Percentiles rank a stretch among this genome's conserved stretches.
phyloP scores from a whole-genome alignment of 164 flowering plant species.

The Euptelea pleiosperma region DNA sequence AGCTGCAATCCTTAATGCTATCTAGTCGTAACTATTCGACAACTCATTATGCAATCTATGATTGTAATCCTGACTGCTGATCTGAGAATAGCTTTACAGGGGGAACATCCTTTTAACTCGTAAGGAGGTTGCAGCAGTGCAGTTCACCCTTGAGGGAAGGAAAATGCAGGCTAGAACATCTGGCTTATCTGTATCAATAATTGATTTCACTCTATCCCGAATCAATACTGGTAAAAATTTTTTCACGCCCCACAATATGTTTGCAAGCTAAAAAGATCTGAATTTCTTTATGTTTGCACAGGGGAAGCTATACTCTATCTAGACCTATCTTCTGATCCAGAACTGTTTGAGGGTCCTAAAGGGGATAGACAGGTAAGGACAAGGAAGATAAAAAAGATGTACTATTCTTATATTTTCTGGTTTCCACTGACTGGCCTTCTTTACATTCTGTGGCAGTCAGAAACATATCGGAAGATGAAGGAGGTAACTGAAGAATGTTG shows the following conservation, averaged over 20 bases:
- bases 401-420: background rate
- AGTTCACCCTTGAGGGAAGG: slow-evolving; percentile 70
- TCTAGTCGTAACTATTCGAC: background rate
- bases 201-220: slow-evolving; percentile 91
- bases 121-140: slow-evolving; percentile 38
- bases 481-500: slow-evolving; percentile 81
- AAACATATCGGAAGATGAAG: slow-evolving; percentile 91
- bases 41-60: background rate
- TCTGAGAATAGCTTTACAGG: slow-evolving; percentile 40
- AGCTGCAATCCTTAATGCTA: slow-evolving; percentile 7
- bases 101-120: slow-evolving; percentile 86
- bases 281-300: slow-evolving; percentile 21
- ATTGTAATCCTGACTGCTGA: slow-evolving; percentile 9
- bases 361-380: slow-evolving; percentile 83
- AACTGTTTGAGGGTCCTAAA: slow-evolving; percentile 86
- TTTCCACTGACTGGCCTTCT: background rate
- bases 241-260: background rate
- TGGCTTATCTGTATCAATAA: slow-evolving; percentile 68
- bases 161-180: slow-evolving; percentile 43
- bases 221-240: slow-evolving; percentile 67
- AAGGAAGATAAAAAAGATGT: background rate
- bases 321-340: slow-evolving; percentile 79
- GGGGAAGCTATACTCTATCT: slow-evolving; percentile 78
- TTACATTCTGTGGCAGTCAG: slow-evolving; percentile 48
- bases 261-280: slow-evolving; percentile 2